Conservation (phyloP, 148 eudicot species). For the Spergularia bocconei region DNA sequence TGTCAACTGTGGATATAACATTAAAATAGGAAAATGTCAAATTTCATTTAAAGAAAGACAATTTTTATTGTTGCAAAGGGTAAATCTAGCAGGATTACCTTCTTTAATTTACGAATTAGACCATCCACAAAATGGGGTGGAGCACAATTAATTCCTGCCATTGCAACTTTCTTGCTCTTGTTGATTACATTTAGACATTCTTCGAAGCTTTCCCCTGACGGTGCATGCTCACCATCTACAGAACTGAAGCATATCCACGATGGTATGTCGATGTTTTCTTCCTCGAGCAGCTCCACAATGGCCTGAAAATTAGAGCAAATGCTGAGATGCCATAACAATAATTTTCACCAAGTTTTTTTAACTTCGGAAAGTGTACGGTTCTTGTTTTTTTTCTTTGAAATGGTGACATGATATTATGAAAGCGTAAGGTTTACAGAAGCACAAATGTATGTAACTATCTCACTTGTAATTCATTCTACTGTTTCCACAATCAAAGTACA, state of each 20-base stretch:
- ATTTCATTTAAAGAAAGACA: background rate
- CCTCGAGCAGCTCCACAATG: constrained; percentile 71
- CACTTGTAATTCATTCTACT: too few relatives aligned
- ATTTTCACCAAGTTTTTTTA: too few relatives aligned
- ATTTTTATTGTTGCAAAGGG: background rate
- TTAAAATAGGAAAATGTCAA: background rate
- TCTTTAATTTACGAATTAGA: constrained; percentile 56
- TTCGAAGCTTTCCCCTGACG: constrained; percentile 79
- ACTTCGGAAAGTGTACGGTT: too few relatives aligned
- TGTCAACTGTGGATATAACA: constrained; percentile 43
- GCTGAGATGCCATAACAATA: background rate
- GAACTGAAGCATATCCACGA: constrained; percentile 87
- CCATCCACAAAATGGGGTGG: constrained; percentile 72
- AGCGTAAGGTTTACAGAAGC: too few relatives aligned
- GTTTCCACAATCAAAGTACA: too few relatives aligned
- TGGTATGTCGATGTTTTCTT: constrained; percentile 61
- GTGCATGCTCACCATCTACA: constrained; percentile 68
- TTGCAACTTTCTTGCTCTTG: constrained; percentile 51
- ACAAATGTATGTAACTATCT: too few relatives aligned
- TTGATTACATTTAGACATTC: constrained; percentile 59
- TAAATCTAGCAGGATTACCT: constrained; percentile 38
- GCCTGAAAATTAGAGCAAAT: constrained; percentile 42
- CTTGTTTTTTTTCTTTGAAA: too few relatives aligned
- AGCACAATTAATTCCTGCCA: constrained; percentile 80
- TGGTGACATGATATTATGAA: too few relatives aligned